Evolutionary conservation across 2,329 filamentous ascomycete species (phyloP).

Genomic region (Colletotrichum theobromicola): DNA sequence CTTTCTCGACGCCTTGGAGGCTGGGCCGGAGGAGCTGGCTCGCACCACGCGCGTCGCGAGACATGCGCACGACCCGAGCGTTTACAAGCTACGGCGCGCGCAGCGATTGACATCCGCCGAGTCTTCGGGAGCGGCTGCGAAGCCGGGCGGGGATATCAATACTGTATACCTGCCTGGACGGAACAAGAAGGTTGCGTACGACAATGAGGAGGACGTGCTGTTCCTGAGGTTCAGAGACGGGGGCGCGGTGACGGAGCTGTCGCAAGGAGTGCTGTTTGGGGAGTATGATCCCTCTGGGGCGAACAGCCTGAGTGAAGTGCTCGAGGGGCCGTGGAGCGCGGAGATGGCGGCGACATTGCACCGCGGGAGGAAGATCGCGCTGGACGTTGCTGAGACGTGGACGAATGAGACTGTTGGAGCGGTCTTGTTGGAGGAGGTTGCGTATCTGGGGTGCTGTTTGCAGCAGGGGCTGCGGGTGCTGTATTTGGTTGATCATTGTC

Average conservation of each 20-base stretch:
- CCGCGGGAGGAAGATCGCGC: conserved; percentile 28
- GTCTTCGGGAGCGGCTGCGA: neutral
- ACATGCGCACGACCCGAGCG: conserved; percentile 4
- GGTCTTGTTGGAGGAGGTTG: conserved; percentile 29
- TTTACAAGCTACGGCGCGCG: neutral
- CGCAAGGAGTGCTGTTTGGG: conserved; percentile 4
- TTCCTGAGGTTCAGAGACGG: conserved; percentile 30
- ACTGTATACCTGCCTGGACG: conserved; percentile 30
- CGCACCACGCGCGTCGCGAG: neutral
- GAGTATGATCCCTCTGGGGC: conserved; percentile 7
- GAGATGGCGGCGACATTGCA: conserved; percentile 30
- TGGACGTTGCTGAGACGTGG: conserved; percentile 32
- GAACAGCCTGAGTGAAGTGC: conserved; percentile 20
- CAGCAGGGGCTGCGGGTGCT: conserved; percentile 32
- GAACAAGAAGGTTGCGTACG: conserved; percentile 25
- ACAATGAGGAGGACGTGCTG: conserved; percentile 29
- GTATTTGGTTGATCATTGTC: conserved; percentile 34
- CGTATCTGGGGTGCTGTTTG: conserved; percentile 32
- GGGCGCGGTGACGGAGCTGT: conserved; percentile 1
- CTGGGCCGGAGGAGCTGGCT: neutral
- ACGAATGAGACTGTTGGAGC: conserved; percentile 17
- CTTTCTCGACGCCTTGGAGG: conserved; percentile 14
- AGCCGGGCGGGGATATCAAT: conserved; percentile 17
- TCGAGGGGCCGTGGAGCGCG: conserved; percentile 33
- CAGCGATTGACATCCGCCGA: conserved; percentile 18